Evolutionary conservation across 345 rosid species (phyloP), one percentile per base, ranked within the genome.

Genomic region (Bruguiera parviflora): DNA sequence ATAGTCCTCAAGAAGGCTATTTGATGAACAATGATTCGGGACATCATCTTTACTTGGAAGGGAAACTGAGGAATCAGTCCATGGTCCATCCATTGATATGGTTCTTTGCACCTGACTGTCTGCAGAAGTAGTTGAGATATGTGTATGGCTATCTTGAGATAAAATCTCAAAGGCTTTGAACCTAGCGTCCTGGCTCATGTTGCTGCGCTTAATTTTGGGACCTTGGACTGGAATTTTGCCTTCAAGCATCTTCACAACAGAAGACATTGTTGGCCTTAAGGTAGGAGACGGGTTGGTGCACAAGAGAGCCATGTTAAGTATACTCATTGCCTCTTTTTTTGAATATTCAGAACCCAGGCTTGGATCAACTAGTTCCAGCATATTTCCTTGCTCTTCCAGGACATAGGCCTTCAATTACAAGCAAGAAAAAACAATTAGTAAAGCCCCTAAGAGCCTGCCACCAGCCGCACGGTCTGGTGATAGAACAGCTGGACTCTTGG

Each of bases 271-370:
- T 72, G 97, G 97, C 75, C 98, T 83, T 25, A 91, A 60, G 29
- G 96, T 89, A 1, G 98, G 97, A 68, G 98, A 94, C 15, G 90
- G 87, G 64, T 89, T 94, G 63, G 98, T 87, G 87, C 98, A 94
- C 64, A 89, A 75, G 8, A 94, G 80, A 66, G 87, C 92, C 53
- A 94, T 51, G 82, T 84, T 83, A 51, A 94, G 84, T 84, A 94
- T 77, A 61, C 81, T 73, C 85, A 74, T 68, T 43, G 92, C 97
- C 75, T 91, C 96, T 62, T 77, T 60, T 78, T 81, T 78, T 3
- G 89, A 68, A 70, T 78, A 88, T 21, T 72, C 46, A 25, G 86
- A 76, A 69, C 92, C 92, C 0, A 94, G 96, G 61, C 28, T 68
- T 5, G 84, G 86, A 77, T 91, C 98, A 61, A 94, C 96, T 0